Percentiles rank a stretch among this genome's conserved stretches.
Conservation (phyloP, 176 grass and related monocot species). For the Ensete ventricosum region DNA sequence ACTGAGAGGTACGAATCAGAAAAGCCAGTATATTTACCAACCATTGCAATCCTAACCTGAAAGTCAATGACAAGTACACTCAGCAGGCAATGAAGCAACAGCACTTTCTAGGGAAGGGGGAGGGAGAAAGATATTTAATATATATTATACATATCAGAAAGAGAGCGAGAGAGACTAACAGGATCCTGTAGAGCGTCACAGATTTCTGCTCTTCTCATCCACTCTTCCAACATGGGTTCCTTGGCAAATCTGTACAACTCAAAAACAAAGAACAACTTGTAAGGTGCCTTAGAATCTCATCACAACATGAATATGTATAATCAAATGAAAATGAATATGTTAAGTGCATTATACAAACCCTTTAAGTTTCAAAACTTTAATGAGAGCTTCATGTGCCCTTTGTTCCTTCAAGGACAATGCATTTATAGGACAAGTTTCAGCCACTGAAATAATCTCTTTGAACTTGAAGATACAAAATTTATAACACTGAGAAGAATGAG, state of each 20-base stretch:
- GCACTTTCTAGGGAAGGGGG: not conserved
- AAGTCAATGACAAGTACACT: constrained; percentile 1
- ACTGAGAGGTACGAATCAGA: constrained; percentile 49
- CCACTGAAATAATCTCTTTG: not conserved
- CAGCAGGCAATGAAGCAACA: constrained; percentile 2
- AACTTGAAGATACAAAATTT: not conserved
- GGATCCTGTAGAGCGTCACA: constrained; percentile 33
- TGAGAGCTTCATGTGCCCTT: constrained; percentile 88
- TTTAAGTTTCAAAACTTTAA: constrained; percentile 73
- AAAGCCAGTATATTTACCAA: constrained; percentile 40
- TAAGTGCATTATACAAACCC: constrained; percentile 26
- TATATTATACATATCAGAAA: not conserved
- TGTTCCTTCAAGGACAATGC: constrained; percentile 45
- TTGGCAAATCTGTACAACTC: constrained; percentile 2
- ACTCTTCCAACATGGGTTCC: constrained; percentile 33
- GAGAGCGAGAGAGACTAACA: constrained; percentile 24
- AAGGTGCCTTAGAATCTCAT: not conserved
- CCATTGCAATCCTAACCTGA: constrained; percentile 48
- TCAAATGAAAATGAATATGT: not conserved
- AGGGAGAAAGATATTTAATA: too few relatives aligned
- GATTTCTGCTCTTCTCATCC: constrained; percentile 25
- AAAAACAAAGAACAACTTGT: not conserved
- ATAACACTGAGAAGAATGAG: not conserved
- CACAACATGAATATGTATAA: not conserved
- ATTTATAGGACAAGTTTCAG: not conserved